Percentiles rank a stretch among this genome's conserved stretches.
Conservation (phyloP, 352 stramenopile species). For the Globisporangium ultimum region DNA sequence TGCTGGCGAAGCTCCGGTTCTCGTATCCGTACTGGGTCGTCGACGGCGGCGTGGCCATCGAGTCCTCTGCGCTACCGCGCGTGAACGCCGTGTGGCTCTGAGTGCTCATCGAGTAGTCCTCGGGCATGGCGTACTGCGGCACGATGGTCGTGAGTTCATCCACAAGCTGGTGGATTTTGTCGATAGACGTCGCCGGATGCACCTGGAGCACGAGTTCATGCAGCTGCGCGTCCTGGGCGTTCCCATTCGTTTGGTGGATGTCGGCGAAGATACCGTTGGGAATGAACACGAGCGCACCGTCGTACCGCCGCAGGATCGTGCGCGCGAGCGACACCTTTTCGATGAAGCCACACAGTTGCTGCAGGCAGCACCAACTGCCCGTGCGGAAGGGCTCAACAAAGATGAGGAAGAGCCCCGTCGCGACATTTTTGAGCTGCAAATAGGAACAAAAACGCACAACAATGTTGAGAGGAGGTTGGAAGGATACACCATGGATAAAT, state of each 20-base stretch:
- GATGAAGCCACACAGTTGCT: conserved; percentile 53
- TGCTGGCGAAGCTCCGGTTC: conserved; percentile 31
- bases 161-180: conserved; percentile 41
- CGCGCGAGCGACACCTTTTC: conserved; percentile 73
- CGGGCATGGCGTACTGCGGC: conserved; percentile 29
- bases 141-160: conserved; percentile 31
- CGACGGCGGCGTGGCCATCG: conserved; percentile 18
- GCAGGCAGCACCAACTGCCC: conserved; percentile 56
- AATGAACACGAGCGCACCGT: conserved; percentile 72
- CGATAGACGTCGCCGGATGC: conserved; percentile 32
- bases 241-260: conserved; percentile 65
- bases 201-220: conserved; percentile 49
- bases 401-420: conserved; percentile 78
- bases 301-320: conserved; percentile 60
- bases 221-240: conserved; percentile 40
- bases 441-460: background rate
- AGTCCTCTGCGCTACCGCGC: conserved; percentile 8
- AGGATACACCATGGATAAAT: background rate
- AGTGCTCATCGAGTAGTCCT: conserved; percentile 13
- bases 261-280: conserved; percentile 81
- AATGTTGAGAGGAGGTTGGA: background rate
- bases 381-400: conserved; percentile 81
- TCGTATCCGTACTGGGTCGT: conserved; percentile 10
- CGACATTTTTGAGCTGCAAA: conserved; percentile 74
- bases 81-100: conserved; percentile 10